Evolutionary conservation across 2,329 filamentous ascomycete species (phyloP).

Genomic region (Tolypocladium inflatum): DNA sequence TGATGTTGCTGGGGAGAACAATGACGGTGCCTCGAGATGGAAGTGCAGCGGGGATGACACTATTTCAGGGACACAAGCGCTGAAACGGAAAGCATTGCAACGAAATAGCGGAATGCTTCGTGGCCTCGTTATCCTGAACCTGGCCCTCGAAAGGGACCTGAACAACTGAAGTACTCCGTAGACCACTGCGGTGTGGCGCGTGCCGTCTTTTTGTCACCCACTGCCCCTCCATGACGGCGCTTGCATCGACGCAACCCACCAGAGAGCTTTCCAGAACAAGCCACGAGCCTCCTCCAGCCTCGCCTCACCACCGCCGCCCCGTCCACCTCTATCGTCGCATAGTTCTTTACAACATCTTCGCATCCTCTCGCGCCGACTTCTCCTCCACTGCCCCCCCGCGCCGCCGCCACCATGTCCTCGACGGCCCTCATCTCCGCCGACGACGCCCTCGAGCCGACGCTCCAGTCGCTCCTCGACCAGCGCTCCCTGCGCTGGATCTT

Average conservation of each 20-base stretch:
- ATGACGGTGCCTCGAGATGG: too few species aligned
- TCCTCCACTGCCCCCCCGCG: neutral
- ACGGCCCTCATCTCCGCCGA: slow-evolving; percentile 37
- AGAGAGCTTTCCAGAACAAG: neutral
- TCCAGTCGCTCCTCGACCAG: slow-evolving; percentile 92
- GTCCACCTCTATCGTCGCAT: neutral
- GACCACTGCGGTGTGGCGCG: too few species aligned
- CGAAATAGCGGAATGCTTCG: too few species aligned
- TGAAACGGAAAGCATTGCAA: neutral
- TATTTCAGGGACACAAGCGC: neutral
- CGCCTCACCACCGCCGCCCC: neutral
- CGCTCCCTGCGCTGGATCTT: slow-evolving; percentile 97
- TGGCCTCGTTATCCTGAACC: too few species aligned
- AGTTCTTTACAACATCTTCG: neutral
- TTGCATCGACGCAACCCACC: neutral
- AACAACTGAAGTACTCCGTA: too few species aligned
- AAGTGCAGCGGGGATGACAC: too few species aligned
- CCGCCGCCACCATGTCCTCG: slow-evolving; percentile 27
- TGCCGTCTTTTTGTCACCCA: neutral
- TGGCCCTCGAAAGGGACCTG: too few species aligned
- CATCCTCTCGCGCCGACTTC: neutral
- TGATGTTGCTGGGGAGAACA: neutral
- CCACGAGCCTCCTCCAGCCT: neutral
- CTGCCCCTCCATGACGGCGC: neutral
- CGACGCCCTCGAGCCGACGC: slow-evolving; percentile 79